phyloP scores from a whole-genome alignment of 352 stramenopile species.

The Phytopythium kandeliae region DNA sequence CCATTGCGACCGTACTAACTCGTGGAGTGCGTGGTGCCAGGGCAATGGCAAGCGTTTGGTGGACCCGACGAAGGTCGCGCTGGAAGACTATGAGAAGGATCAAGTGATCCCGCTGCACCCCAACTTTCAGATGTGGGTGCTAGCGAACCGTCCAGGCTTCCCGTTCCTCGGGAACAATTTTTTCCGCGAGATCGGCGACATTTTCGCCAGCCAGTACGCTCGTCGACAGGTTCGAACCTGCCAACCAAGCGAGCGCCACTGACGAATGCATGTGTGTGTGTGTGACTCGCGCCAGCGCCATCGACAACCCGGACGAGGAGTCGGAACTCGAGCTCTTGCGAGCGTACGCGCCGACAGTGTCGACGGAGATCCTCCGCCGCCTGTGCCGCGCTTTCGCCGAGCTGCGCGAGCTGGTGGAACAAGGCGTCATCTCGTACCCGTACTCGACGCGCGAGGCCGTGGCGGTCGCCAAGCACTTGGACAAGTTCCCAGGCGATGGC shows the following conservation, averaged over 20 bases:
- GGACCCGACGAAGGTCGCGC: slow-evolving; percentile 55
- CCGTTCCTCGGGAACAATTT: slow-evolving; percentile 98
- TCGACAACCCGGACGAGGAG: slow-evolving; percentile 89
- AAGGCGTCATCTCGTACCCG: slow-evolving; percentile 90
- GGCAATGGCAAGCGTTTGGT: slow-evolving; percentile 86
- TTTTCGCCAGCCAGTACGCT: slow-evolving; percentile 89
- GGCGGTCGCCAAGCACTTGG: slow-evolving; percentile 91
- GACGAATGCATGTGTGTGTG: background rate
- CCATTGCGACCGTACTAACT: background rate
- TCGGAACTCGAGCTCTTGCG: slow-evolving; percentile 89
- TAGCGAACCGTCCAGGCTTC: slow-evolving; percentile 95
- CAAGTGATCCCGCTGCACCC: slow-evolving; percentile 89
- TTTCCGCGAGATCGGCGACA: slow-evolving; percentile 91
- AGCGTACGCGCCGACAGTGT: slow-evolving; percentile 86
- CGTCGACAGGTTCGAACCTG: background rate
- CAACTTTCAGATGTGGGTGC: slow-evolving; percentile 91
- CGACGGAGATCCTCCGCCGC: slow-evolving; percentile 65
- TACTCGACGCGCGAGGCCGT: slow-evolving; percentile 94
- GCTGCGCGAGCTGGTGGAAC: slow-evolving; percentile 83
- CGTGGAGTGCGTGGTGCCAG: slow-evolving; percentile 42
- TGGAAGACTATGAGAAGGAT: slow-evolving; percentile 56
- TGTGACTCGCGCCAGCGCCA: slow-evolving; percentile 23
- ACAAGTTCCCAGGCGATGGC: slow-evolving; percentile 89
- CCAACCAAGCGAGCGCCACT: background rate
- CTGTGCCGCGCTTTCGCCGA: slow-evolving; percentile 90